phyloP scores from a whole-genome alignment of 169 alveolate genomes.

The Eimeria brunetti region DNA sequence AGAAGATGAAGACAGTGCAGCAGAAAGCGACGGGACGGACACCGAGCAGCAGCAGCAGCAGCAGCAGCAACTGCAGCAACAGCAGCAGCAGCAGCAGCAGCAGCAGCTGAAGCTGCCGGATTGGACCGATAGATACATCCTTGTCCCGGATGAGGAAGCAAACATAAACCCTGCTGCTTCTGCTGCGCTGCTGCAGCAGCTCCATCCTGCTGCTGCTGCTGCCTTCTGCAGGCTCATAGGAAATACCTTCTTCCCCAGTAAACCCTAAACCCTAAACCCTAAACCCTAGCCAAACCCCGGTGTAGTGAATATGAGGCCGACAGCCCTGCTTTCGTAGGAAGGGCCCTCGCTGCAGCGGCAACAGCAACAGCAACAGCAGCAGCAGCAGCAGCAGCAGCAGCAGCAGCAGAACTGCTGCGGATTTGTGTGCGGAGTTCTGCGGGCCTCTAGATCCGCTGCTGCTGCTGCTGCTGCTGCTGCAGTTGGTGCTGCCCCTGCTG shows the following conservation, averaged over 20 bases:
- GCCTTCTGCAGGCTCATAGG: constrained; percentile 2
- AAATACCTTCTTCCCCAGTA: neutral
- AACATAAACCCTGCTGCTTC: neutral
- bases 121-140: neutral
- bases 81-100: constrained; percentile 29
- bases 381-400: neutral
- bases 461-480: constrained; percentile 60
- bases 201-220: constrained; percentile 48
- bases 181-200: neutral
- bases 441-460: neutral
- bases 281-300: neutral
- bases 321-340: neutral
- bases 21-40: neutral
- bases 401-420: neutral
- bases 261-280: constrained; percentile 57
- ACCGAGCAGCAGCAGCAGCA: constrained; percentile 25
- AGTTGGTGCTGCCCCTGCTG: neutral
- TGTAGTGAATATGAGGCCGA: neutral
- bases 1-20: neutral
- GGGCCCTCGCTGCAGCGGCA: neutral
- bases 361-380: neutral
- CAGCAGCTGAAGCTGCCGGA: constrained; percentile 37
- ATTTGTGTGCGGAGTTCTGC: too few relatives aligned
- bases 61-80: constrained; percentile 33
- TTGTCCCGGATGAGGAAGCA: neutral